Percentiles rank a stretch among this genome's conserved stretches.
Conservation (phyloP, 805 yeast genomes). For the Lachancea mirantina region DNA sequence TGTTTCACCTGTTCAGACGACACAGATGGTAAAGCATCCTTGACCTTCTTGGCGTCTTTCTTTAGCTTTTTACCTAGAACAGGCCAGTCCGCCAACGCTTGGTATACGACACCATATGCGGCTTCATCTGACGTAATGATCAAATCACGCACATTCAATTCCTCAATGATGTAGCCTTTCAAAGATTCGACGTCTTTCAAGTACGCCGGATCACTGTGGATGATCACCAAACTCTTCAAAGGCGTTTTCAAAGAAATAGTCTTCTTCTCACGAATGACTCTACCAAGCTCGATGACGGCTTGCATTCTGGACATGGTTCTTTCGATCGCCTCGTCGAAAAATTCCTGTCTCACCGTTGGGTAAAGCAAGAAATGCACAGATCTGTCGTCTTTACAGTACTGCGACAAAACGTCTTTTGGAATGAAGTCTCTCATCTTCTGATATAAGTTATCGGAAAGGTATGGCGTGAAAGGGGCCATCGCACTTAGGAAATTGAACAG, state of each 20-base stretch:
- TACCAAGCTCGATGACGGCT: constrained; percentile 90
- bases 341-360: constrained; percentile 75
- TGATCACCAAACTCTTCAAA: constrained; percentile 74
- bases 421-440: constrained; percentile 60
- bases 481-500: constrained; percentile 83
- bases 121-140: constrained; percentile 85
- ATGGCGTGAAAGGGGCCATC: constrained; percentile 99
- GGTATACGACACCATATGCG: constrained; percentile 85
- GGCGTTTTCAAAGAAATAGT: constrained; percentile 92
- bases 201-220: constrained; percentile 71
- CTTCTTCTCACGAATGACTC: constrained; percentile 95
- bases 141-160: constrained; percentile 84
- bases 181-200: constrained; percentile 71
- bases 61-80: constrained; percentile 94
- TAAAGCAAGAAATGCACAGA: constrained; percentile 93
- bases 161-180: constrained; percentile 76
- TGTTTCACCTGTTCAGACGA: constrained; percentile 76
- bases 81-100: constrained; percentile 98
- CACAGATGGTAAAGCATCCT: constrained; percentile 81
- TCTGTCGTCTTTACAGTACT: constrained; percentile 52
- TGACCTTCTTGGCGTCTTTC: constrained; percentile 88
- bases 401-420: constrained; percentile 48
- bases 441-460: constrained; percentile 84
- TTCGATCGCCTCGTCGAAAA: constrained; percentile 78
- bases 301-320: constrained; percentile 92